Percentiles rank a stretch among this genome's conserved stretches.
Conservation (phyloP, 192 early-diverging fungal genomes). For the Coemansia guatemalensis region DNA sequence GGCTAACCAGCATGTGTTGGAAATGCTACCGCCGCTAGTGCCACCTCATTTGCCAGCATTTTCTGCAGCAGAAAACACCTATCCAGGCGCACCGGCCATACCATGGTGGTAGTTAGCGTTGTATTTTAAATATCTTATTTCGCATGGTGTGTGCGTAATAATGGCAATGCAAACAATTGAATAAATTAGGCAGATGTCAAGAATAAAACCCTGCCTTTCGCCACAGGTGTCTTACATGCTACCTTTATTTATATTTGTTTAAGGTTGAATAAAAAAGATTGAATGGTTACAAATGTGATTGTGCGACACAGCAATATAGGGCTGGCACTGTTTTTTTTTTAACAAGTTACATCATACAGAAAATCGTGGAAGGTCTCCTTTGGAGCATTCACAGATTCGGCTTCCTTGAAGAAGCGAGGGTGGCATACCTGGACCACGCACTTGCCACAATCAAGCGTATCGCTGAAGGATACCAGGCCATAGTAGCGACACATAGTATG, state of each 20-base stretch:
- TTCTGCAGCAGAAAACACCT: too few species aligned
- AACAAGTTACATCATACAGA: conserved; percentile 10
- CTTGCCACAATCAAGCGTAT: conserved; percentile 27
- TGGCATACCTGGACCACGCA: conserved; percentile 45
- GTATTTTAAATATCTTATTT: too few species aligned
- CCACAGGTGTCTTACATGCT: too few species aligned
- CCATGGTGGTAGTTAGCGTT: too few species aligned
- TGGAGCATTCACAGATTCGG: conserved; percentile 11
- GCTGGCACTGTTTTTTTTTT: conserved; percentile 10
- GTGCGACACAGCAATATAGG: not conserved
- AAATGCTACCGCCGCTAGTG: not conserved
- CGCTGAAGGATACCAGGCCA: conserved; percentile 47
- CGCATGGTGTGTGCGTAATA: too few species aligned
- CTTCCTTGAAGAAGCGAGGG: conserved; percentile 36
- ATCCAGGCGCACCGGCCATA: too few species aligned
- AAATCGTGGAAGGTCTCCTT: conserved; percentile 29
- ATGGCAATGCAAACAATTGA: too few species aligned
- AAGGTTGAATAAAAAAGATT: not conserved
- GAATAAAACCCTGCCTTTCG: too few species aligned
- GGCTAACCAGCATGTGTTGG: not conserved
- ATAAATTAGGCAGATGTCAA: too few species aligned
- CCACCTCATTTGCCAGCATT: too few species aligned
- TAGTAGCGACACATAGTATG: conserved; percentile 54
- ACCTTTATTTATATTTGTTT: not conserved
- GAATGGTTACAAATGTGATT: not conserved